These are phyloP conservation scores for Pleodorina starrii DNA, from an alignment of 139 green algal species.

Conservation along the genomic window DNA sequence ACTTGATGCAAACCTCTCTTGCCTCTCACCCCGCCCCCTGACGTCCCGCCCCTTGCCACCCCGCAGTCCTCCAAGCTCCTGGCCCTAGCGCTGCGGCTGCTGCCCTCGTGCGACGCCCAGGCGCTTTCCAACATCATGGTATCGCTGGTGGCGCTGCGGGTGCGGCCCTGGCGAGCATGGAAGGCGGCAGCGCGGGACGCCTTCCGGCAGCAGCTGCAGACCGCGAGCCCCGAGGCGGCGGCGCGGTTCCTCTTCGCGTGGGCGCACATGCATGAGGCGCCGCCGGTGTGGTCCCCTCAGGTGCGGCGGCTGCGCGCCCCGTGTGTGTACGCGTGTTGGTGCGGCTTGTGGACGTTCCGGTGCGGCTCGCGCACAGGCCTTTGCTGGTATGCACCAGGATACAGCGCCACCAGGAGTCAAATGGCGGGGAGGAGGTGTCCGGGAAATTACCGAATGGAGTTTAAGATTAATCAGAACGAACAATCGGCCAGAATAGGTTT, in stretches of 20 bases:
- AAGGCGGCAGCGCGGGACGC: not conserved
- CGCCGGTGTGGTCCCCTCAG: not conserved
- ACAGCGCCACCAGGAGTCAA: not conserved
- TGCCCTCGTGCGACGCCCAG: not conserved
- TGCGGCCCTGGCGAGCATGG: not conserved
- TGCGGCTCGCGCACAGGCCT: too few species aligned
- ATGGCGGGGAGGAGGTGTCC: too few species aligned
- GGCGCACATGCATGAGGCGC: not conserved
- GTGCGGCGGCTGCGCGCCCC: not conserved
- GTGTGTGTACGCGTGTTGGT: too few species aligned
- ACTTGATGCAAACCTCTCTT: not conserved
- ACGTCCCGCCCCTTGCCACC: too few species aligned
- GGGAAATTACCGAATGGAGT: too few species aligned
- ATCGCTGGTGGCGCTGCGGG: not conserved
- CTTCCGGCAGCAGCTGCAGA: not conserved
- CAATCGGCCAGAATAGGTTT: too few species aligned
- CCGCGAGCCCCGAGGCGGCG: not conserved
- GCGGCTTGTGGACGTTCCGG: too few species aligned
- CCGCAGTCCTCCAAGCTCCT: conserved; percentile 17
- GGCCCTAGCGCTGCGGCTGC: not conserved
- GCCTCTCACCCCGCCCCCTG: too few species aligned
- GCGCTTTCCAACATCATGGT: conserved; percentile 27
- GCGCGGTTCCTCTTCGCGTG: conserved; percentile 7
- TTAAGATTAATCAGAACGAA: too few species aligned
- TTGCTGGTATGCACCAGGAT: not conserved